Evolutionary conservation across 352 stramenopile species (phyloP), one percentile per base, ranked within the genome.

Genomic region (Globisporangium spiculum): DNA sequence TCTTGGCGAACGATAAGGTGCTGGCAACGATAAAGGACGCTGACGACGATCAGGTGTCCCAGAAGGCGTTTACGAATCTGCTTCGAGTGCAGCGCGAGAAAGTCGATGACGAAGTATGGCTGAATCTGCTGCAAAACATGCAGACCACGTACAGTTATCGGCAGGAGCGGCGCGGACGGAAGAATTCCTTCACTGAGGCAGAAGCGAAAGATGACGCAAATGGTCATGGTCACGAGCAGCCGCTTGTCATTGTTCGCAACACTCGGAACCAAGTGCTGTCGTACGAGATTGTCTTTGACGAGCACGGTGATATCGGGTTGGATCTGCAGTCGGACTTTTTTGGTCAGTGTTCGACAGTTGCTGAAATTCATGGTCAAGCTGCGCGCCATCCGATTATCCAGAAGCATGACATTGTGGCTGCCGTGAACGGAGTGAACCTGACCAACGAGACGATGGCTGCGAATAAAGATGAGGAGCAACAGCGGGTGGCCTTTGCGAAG

Each of bases 211-310:
- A 64, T 0, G 65, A 71, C 5, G 20, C 26, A n/a, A 41, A 68
- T 22, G 60, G 66, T 12, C 71, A 75, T 34, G 68, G 63, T 2
- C 57, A 70, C n/a, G 71, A 78, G 27, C 55, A 76, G 30, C 79
- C 78, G 18, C 67, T 80, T 9, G 75, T 87, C 1, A 72, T 86
- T n/a, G 75, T 89, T 0, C 75, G 80, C 4, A 86, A 89, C 63
- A 86, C 79, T 24, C 59, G 70, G n/a, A 87, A 89, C 61, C 80
- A 89, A 75, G 76, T 87, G n/a, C 54, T 89, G 6, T 86, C 78
- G 44, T 87, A 87, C 65, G 79, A 89, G 56, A 83, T 89, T 44
- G 76, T 76, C 16, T 89, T 87, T 36, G 73, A 80, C 10, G 78
- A 86, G 56, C 65, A 69, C 6, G 77, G 77, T 10, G 71, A 80